Evolutionary conservation across 352 stramenopile species (phyloP).

Genomic region (Phytophthora tentaculata): DNA sequence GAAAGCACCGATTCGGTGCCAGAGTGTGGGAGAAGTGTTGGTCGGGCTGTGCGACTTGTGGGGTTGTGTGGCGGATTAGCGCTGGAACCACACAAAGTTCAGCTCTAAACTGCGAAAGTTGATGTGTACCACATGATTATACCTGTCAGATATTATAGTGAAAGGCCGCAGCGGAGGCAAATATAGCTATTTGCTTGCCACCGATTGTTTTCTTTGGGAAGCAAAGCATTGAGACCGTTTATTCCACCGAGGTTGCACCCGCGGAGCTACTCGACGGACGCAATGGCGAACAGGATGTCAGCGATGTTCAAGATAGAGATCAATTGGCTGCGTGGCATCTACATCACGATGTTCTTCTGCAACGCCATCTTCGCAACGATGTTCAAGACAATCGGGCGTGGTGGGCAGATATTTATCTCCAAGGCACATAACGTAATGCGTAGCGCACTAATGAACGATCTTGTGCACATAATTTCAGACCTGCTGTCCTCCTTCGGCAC

Average conservation of each 20-base stretch:
- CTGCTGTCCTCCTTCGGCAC: constrained; percentile 62
- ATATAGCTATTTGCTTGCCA: constrained; percentile 20
- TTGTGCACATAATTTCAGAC: constrained; percentile 5
- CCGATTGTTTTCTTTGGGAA: no score
- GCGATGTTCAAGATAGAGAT: constrained; percentile 26
- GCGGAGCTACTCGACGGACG: background rate
- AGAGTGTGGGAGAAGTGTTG: constrained; percentile 38
- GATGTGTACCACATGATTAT: constrained; percentile 8
- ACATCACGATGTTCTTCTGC: constrained; percentile 75
- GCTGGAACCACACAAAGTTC: constrained; percentile 44
- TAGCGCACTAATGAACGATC: background rate
- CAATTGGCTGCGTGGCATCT: constrained; percentile 50
- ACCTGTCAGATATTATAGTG: constrained; percentile 20
- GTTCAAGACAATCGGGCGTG: constrained; percentile 69
- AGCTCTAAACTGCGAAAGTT: background rate
- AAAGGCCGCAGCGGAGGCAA: constrained; percentile 24
- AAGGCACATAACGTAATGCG: background rate
- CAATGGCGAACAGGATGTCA: background rate
- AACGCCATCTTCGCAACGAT: constrained; percentile 73
- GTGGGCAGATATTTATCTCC: constrained; percentile 21
- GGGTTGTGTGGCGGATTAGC: constrained; percentile 24
- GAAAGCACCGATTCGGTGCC: constrained; percentile 32
- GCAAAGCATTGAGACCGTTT: no score
- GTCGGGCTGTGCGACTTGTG: constrained; percentile 30
- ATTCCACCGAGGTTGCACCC: background rate